A percentile compares a stretch with the other conserved stretches of the same genome.
These are phyloP conservation scores for Raphanus sativus DNA, from an alignment of 345 rosid species.

Conservation along the genomic window DNA sequence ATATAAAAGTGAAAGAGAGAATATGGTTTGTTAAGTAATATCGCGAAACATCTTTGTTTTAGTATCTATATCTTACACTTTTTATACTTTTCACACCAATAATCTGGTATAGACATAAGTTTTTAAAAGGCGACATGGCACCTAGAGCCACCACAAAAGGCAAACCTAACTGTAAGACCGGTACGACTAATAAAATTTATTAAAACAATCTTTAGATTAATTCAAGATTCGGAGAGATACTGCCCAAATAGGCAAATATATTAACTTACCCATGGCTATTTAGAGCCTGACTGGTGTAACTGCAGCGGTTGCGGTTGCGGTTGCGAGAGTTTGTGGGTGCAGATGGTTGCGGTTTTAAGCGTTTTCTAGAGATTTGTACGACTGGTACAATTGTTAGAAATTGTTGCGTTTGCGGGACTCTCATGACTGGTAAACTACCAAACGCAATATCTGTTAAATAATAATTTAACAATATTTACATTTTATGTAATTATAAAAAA, in stretches of 20 bases:
- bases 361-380: too few relatives aligned
- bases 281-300: too few relatives aligned
- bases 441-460: too few relatives aligned
- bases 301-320: too few relatives aligned
- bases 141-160: not conserved
- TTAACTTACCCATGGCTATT: not conserved
- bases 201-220: slow-evolving; percentile 27
- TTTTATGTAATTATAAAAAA: too few relatives aligned
- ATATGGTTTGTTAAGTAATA: not conserved
- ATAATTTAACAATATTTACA: too few relatives aligned
- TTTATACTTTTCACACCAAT: not conserved
- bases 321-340: too few relatives aligned
- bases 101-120: not conserved
- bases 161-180: not conserved
- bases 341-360: too few relatives aligned
- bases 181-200: not conserved
- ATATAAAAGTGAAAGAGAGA: not conserved
- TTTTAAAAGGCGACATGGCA: not conserved
- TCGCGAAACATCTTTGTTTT: not conserved
- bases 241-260: slow-evolving; percentile 16
- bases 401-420: too few relatives aligned
- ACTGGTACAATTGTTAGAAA: too few relatives aligned
- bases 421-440: too few relatives aligned
- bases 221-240: slow-evolving; percentile 33
- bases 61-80: not conserved